These are phyloP conservation scores for Trichoderma koningii DNA, from an alignment of 2,329 filamentous ascomycete genomes.

Conservation along the genomic window DNA sequence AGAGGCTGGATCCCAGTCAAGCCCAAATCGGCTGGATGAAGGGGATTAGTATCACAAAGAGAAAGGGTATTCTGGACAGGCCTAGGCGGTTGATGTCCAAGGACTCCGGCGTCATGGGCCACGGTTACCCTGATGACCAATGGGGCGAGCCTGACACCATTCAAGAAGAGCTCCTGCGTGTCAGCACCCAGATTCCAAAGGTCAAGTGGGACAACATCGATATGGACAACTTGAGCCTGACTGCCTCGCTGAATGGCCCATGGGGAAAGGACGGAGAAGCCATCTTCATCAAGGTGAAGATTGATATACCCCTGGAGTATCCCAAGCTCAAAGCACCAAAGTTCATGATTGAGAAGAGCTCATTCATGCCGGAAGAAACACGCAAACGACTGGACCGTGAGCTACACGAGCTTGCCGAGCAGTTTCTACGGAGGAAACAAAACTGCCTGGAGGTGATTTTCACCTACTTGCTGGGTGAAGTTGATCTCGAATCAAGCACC, in stretches of 20 bases:
- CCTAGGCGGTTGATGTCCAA: constrained; percentile 52
- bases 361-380: constrained; percentile 60
- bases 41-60: constrained; percentile 64
- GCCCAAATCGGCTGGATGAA: constrained; percentile 70
- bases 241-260: constrained; percentile 64
- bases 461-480: constrained; percentile 64
- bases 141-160: constrained; percentile 64
- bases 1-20: constrained; percentile 50
- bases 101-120: constrained; percentile 55
- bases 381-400: constrained; percentile 56
- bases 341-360: constrained; percentile 63
- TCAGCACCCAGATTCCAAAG: constrained; percentile 63
- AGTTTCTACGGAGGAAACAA: constrained; percentile 58
- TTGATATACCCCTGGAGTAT: constrained; percentile 61
- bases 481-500: constrained; percentile 61
- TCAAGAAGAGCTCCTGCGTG: constrained; percentile 65
- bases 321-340: constrained; percentile 59
- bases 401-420: constrained; percentile 57
- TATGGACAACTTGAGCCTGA: constrained; percentile 60
- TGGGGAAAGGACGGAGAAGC: constrained; percentile 60
- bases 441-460: constrained; percentile 65
- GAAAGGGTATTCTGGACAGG: constrained; percentile 47
- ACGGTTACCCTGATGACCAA: constrained; percentile 55
- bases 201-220: constrained; percentile 66
- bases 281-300: constrained; percentile 64